Evolutionary conservation across 306 rosid genomes (phyloP).

Genomic region (Fagus crenata): DNA sequence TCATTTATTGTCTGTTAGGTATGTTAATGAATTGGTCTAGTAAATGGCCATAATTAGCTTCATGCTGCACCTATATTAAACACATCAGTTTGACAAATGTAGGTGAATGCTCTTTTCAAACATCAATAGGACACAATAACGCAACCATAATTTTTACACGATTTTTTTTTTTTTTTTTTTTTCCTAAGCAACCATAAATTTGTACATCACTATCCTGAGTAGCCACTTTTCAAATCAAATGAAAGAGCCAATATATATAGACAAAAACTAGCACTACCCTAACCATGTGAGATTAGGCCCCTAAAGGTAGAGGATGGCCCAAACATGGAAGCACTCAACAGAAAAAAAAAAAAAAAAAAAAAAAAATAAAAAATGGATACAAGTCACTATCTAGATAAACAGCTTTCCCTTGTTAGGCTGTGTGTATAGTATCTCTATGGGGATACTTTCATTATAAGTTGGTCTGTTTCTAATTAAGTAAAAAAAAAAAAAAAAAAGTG

Average conservation of each 20-base stretch:
- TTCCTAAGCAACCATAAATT: not conserved
- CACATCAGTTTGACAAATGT: constrained; percentile 42
- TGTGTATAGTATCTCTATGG: not conserved
- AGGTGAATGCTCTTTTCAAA: constrained; percentile 54
- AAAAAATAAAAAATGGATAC: constrained; percentile 3
- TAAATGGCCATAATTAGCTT: constrained; percentile 50
- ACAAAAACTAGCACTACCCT: not conserved
- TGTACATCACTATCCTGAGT: constrained; percentile 10
- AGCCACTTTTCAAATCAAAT: constrained; percentile 4
- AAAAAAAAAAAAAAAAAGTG: no score
- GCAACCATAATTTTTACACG: constrained; percentile 23
- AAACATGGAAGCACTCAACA: not conserved
- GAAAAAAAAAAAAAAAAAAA: not conserved
- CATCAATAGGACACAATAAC: constrained; percentile 36
- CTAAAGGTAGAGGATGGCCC: not conserved
- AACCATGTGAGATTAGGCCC: constrained; percentile 20
- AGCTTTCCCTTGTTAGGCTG: not conserved
- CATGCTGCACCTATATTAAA: constrained; percentile 52
- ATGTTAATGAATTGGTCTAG: constrained; percentile 50
- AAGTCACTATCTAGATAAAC: constrained; percentile 18
- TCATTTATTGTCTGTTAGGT: constrained; percentile 49
- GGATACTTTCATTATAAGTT: not conserved
- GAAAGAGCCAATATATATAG: not conserved
- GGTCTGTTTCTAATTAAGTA: not conserved
- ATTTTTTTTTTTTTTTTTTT: not conserved